A percentile compares a stretch with the other conserved stretches of the same genome.
phyloP scores from a whole-genome alignment of 2,329 filamentous ascomycete genomes.

The Aspergillus vadensis region DNA sequence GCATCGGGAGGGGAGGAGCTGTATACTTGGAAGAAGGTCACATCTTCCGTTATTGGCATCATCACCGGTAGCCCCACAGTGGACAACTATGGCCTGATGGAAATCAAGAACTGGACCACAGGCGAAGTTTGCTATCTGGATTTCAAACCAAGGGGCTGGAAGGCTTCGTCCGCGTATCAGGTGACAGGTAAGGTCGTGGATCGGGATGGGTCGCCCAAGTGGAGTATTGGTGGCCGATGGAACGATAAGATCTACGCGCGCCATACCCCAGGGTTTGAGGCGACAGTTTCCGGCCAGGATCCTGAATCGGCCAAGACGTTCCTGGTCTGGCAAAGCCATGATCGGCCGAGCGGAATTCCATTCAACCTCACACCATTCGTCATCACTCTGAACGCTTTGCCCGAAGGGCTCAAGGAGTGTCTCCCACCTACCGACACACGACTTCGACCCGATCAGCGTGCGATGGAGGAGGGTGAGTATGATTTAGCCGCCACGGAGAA shows the following conservation, averaged over 20 bases:
- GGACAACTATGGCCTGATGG: slow-evolving; percentile 98
- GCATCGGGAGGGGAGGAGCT: slow-evolving; percentile 75
- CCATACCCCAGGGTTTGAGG: slow-evolving; percentile 87
- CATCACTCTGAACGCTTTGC: slow-evolving; percentile 87
- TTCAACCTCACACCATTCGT: slow-evolving; percentile 98
- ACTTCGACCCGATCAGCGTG: slow-evolving; percentile 89
- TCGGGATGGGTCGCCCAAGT: slow-evolving; percentile 73
- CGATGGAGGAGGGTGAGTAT: slow-evolving; percentile 98
- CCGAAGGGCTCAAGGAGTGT: slow-evolving; percentile 74
- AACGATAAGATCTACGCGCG: slow-evolving; percentile 97
- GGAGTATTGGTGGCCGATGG: slow-evolving; percentile 92
- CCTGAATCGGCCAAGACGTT: slow-evolving; percentile 69
- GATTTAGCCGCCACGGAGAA: slow-evolving; percentile 92
- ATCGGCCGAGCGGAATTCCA: slow-evolving; percentile 78
- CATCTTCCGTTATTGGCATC: slow-evolving; percentile 95
- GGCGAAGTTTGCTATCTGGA: slow-evolving; percentile 87
- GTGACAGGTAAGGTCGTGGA: slow-evolving; percentile 85
- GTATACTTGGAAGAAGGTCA: slow-evolving; percentile 99
- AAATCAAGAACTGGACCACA: slow-evolving; percentile 95
- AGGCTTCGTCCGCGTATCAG: slow-evolving; percentile 86
- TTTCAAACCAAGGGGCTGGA: slow-evolving; percentile 96
- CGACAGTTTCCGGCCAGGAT: slow-evolving; percentile 57
- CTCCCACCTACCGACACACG: slow-evolving; percentile 91
- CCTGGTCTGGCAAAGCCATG: slow-evolving; percentile 88
- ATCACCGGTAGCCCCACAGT: slow-evolving; percentile 94